These are phyloP conservation scores for Mortierella sp. DNA, from an alignment of 371 early-diverging fungal species.

Conservation along the genomic window DNA sequence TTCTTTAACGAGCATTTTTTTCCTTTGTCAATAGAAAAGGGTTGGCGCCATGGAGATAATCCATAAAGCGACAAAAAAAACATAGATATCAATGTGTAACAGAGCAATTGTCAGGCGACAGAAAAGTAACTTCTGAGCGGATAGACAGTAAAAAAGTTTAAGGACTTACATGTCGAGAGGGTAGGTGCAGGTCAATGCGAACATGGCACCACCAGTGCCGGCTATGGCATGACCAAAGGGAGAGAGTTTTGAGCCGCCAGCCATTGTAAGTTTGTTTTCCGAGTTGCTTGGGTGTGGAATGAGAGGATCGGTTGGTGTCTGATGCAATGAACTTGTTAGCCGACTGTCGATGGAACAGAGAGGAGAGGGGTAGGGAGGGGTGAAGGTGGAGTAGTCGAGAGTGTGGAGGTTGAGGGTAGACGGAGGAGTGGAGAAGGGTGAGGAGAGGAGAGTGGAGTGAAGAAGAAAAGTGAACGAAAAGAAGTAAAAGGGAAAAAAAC, in stretches of 20 bases:
- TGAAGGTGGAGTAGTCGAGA: too few relatives aligned
- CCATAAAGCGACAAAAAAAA: conserved; percentile 24
- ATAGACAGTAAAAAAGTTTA: conserved; percentile 1
- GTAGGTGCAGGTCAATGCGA: conserved; percentile 91
- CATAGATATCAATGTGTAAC: conserved; percentile 9
- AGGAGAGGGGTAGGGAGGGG: conserved; percentile 2
- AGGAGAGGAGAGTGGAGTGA: neutral
- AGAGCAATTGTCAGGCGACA: conserved; percentile 1
- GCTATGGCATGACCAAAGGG: conserved; percentile 94
- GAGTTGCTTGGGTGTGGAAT: neutral
- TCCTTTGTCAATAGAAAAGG: neutral
- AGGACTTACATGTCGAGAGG: conserved; percentile 94
- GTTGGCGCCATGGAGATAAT: neutral
- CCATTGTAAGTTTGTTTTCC: conserved; percentile 45
- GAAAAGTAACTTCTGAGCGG: neutral
- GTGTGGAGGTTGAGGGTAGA: conserved; percentile 25
- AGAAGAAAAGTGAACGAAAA: conserved; percentile 14
- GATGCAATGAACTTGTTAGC: conserved; percentile 11
- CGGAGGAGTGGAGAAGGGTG: conserved; percentile 15
- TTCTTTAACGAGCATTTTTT: conserved; percentile 28
- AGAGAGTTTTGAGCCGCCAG: conserved; percentile 74
- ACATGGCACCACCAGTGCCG: conserved; percentile 93
- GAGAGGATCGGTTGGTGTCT: conserved; percentile 22
- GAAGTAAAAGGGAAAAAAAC: neutral
- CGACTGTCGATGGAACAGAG: conserved; percentile 14